Evolutionary conservation across 1,284 basidiomycete genomes (phyloP).

Genomic region (Trichosporon inkin): DNA sequence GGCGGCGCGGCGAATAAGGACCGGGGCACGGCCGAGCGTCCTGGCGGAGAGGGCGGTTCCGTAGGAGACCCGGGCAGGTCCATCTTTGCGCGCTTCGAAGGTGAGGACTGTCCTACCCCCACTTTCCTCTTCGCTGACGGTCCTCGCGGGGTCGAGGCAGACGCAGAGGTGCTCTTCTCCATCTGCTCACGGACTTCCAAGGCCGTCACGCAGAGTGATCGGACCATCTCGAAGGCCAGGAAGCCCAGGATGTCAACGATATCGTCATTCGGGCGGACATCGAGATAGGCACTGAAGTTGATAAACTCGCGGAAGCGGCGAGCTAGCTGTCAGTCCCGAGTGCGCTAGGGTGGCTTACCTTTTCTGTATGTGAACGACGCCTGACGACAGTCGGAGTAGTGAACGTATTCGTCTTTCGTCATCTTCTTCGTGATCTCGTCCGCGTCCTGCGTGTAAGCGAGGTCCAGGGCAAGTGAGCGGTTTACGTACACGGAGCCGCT

Average conservation of each 20-base stretch:
- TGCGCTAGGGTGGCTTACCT: constrained; percentile 54
- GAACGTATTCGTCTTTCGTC: constrained; percentile 95
- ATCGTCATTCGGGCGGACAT: constrained; percentile 89
- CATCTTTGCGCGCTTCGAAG: constrained; percentile 53
- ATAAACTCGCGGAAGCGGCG: constrained; percentile 96
- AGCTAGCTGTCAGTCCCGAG: constrained; percentile 55
- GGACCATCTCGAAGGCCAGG: constrained; percentile 93
- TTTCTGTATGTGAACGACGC: constrained; percentile 96
- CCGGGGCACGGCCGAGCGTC: constrained; percentile 43
- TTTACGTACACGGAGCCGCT: constrained; percentile 65
- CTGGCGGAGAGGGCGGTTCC: background rate
- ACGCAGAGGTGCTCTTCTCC: constrained; percentile 25
- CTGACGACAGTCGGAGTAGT: constrained; percentile 95
- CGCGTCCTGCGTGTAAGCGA: constrained; percentile 61
- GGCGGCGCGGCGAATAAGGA: constrained; percentile 73
- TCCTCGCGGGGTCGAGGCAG: constrained; percentile 9
- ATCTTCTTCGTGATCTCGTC: constrained; percentile 93
- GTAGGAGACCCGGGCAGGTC: constrained; percentile 31
- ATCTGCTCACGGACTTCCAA: constrained; percentile 59
- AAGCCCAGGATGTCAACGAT: constrained; percentile 96
- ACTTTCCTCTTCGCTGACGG: constrained; percentile 30
- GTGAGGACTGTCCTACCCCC: constrained; percentile 46
- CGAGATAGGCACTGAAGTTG: constrained; percentile 81
- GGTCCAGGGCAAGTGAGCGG: background rate
- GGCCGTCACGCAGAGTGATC: constrained; percentile 81